Base-by-base conservation (phyloP, 345 rosid genomes). In the Salix dunnii region DNA sequence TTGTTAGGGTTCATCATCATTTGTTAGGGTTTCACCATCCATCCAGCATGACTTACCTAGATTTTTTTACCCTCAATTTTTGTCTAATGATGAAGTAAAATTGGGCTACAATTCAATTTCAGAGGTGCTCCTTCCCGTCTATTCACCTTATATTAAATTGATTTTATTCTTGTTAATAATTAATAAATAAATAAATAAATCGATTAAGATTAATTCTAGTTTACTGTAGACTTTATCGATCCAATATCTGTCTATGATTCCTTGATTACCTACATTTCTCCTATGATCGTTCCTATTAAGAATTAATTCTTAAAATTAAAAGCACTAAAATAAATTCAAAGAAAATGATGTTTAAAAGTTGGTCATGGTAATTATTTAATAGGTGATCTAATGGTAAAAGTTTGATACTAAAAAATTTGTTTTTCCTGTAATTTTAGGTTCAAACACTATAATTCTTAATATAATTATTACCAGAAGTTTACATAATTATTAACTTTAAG, bases 371-470 rank as follows among this genome's bases (percentile, higher is more conserved):
- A 5, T 4, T 33, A 33, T 33, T 33, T 33, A 33, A 33, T 33
- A 33, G 36, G 36, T 33, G 36, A 33, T 33, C 36, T 1, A 0
- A 0, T 33, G 4, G 1, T 5, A 4, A 33, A 1, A 33, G 5
- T 6, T 33, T 33, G 7, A 33, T 33, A 5, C 1, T 33, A 33
- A 5, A 33, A 0, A 5, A 0, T 33, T 33, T 33, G 6, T 33
- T 33, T 33, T 1, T 33, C 7, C 4, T 33, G 0, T 33, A 1
- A 33, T 33, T 0, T 33, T 6, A 33, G 0, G 36, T 33, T 33
- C 7, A 0, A 33, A 6, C 5, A 0, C 5, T 33, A 0, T 33
- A 1, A 0, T 33, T 33, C 6, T 0, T 33, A 33, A 33, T 33
- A 33, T 33, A 33, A 4, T 33, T 33, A 0, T 4, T 33, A 33